A percentile compares a stretch with the other conserved stretches of the same genome.
Conservation (phyloP, 208 protist genomes). For the Strigomonas culicis region DNA sequence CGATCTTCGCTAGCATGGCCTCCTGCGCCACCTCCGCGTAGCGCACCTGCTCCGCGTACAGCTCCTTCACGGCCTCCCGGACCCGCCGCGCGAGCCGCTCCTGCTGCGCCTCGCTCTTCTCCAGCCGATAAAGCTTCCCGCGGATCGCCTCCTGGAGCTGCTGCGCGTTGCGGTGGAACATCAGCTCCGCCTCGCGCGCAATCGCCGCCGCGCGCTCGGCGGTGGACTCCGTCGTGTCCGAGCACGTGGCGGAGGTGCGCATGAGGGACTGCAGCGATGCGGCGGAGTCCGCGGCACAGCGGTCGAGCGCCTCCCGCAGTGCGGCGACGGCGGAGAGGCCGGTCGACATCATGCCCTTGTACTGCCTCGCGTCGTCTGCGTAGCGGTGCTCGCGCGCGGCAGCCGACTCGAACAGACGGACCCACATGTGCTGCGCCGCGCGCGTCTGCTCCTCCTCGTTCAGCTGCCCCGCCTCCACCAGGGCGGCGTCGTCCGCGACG, state of each 20-base stretch:
- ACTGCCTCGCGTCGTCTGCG: conserved; percentile 2
- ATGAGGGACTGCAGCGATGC: conserved; percentile 29
- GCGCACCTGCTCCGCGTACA: conserved; percentile 62
- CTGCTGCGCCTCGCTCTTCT: conserved; percentile 46
- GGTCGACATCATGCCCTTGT: conserved; percentile 17
- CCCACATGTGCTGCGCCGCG: conserved; percentile 44
- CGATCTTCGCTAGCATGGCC: conserved; percentile 45
- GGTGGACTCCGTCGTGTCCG: conserved; percentile 27
- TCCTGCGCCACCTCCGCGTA: conserved; percentile 61
- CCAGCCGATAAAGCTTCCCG: conserved; percentile 24
- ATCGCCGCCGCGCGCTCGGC: conserved; percentile 17
- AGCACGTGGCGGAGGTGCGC: conserved; percentile 31
- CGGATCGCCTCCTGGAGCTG: conserved; percentile 33
- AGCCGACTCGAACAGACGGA: conserved; percentile 50
- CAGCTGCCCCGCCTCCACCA: not conserved
- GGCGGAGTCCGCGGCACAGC: conserved; percentile 18
- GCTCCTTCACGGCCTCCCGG: conserved; percentile 69
- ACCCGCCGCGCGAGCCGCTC: conserved; percentile 70
- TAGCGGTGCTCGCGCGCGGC: conserved; percentile 35
- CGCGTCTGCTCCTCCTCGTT: conserved; percentile 18
- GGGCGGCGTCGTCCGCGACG: not conserved
- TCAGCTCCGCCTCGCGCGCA: conserved; percentile 31
- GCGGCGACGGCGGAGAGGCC: conserved; percentile 11
- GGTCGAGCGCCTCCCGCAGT: conserved; percentile 20
- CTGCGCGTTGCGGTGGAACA: conserved; percentile 22